A percentile compares a stretch with the other conserved stretches of the same genome.
Evolutionary conservation across 2,329 filamentous ascomycete species (phyloP).

Genomic region (Colletotrichum orbiculare): DNA sequence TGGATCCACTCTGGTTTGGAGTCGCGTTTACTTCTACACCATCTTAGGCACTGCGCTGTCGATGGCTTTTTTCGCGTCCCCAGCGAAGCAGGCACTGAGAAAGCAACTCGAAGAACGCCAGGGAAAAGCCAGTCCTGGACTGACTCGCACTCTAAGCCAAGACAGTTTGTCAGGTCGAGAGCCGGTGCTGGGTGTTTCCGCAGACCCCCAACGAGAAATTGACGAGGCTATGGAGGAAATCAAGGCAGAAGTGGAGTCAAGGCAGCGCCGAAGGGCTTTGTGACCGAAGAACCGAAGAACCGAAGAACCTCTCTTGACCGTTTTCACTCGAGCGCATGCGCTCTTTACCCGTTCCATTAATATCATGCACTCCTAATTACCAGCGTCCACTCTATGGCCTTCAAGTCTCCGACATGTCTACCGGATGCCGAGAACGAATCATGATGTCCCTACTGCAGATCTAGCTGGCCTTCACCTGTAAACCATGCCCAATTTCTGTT

Average conservation of each 20-base stretch:
- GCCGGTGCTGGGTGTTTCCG: conserved; percentile 81
- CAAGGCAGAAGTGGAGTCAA: conserved; percentile 74
- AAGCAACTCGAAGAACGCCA: conserved; percentile 69
- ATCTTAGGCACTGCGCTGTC: conserved; percentile 73
- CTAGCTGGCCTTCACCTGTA: too few relatives aligned
- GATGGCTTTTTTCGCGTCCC: conserved; percentile 82
- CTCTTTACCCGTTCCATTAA: too few relatives aligned
- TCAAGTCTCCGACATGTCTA: too few relatives aligned
- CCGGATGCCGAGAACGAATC: too few relatives aligned
- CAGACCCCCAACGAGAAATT: conserved; percentile 79
- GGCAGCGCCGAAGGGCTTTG: conserved; percentile 34
- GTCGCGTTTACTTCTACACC: conserved; percentile 88
- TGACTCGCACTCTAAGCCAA: conserved; percentile 64
- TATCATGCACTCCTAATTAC: too few relatives aligned
- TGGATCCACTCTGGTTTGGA: conserved; percentile 81
- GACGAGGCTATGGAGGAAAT: conserved; percentile 84
- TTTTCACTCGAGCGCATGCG: too few relatives aligned
- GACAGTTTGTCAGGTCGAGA: conserved; percentile 67
- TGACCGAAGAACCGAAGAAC: neutral
- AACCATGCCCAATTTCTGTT: too few relatives aligned
- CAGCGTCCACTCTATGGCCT: too few relatives aligned
- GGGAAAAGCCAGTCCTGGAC: conserved; percentile 55
- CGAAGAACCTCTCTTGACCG: neutral
- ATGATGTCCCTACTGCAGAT: too few relatives aligned
- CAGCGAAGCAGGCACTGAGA: conserved; percentile 72